phyloP scores from a whole-genome alignment of 2,329 filamentous ascomycete genomes.

The Claviceps spartinae region DNA sequence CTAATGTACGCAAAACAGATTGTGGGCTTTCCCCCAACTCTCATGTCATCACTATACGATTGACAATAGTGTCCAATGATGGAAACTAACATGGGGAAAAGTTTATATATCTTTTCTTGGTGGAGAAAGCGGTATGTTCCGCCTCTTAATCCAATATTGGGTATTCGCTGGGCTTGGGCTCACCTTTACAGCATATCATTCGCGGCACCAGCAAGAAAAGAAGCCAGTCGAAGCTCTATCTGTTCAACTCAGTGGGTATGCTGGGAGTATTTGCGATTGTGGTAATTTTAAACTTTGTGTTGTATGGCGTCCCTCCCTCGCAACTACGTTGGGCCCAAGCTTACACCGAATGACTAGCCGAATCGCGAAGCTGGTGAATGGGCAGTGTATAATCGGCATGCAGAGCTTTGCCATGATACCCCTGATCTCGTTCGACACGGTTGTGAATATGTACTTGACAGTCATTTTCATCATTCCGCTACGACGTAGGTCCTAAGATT shows the following conservation, averaged over 20 bases:
- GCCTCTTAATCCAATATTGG: conserved; percentile 7
- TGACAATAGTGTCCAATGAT: not conserved
- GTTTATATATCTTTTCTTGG: conserved; percentile 51
- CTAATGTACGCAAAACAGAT: conserved; percentile 12
- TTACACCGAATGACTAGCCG: conserved; percentile 27
- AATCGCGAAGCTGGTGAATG: conserved; percentile 39
- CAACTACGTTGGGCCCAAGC: not conserved
- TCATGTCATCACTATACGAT: too few relatives aligned
- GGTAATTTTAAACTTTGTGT: conserved; percentile 45
- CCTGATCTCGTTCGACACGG: conserved; percentile 45
- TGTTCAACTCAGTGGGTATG: conserved; percentile 49
- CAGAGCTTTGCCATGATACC: conserved; percentile 43
- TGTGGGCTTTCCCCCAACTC: conserved; percentile 11
- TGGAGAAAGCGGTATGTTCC: conserved; percentile 41
- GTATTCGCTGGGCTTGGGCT: not conserved
- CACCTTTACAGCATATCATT: conserved; percentile 37
- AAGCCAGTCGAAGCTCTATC: conserved; percentile 42
- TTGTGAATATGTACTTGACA: conserved; percentile 51
- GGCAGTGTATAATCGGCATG: conserved; percentile 49
- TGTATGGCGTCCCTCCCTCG: conserved; percentile 25
- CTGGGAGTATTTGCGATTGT: conserved; percentile 30
- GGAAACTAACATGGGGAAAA: conserved; percentile 9
- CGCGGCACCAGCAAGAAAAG: conserved; percentile 36
- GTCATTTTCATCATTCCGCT: conserved; percentile 49
- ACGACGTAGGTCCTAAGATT: conserved; percentile 28